Percentiles rank a stretch among this genome's conserved stretches.
phyloP scores from a whole-genome alignment of 106 monocot genomes.

The Amphibolis antarctica region DNA sequence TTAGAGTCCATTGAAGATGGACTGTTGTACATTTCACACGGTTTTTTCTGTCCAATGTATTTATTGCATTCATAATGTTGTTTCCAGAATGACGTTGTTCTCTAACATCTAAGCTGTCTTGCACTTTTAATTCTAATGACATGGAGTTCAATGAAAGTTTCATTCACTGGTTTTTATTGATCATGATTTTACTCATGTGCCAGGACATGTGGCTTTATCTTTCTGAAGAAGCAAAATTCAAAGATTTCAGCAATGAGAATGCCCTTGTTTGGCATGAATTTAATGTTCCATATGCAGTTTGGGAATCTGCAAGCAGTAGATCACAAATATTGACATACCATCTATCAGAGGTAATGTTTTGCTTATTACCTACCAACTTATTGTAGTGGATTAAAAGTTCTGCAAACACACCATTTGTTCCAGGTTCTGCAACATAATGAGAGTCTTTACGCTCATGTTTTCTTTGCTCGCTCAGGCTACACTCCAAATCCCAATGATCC shows the following conservation, averaged over 20 bases:
- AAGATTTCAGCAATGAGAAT: conserved; percentile 66
- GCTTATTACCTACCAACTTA: not conserved
- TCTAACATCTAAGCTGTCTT: not conserved
- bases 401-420: not conserved
- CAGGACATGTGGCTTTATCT: conserved; percentile 98
- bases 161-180: not conserved
- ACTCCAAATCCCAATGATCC: conserved; percentile 87
- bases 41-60: too few species aligned
- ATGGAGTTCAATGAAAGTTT: not conserved
- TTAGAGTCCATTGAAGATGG: too few species aligned
- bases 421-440: conserved; percentile 84
- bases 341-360: conserved; percentile 67
- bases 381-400: not conserved
- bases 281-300: conserved; percentile 82
- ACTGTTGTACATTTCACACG: too few species aligned
- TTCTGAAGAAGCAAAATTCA: conserved; percentile 76
- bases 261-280: conserved; percentile 97
- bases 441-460: conserved; percentile 93
- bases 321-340: conserved; percentile 45
- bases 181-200: conserved; percentile 5
- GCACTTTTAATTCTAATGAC: not conserved
- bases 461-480: conserved; percentile 87
- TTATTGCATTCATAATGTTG: too few species aligned
- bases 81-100: too few species aligned
- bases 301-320: conserved; percentile 59